Percentiles rank a stretch among this genome's conserved stretches.
Evolutionary conservation across 371 early-diverging fungal genomes (phyloP).

Genomic region (Paramicrosporidium saccamoebae): DNA sequence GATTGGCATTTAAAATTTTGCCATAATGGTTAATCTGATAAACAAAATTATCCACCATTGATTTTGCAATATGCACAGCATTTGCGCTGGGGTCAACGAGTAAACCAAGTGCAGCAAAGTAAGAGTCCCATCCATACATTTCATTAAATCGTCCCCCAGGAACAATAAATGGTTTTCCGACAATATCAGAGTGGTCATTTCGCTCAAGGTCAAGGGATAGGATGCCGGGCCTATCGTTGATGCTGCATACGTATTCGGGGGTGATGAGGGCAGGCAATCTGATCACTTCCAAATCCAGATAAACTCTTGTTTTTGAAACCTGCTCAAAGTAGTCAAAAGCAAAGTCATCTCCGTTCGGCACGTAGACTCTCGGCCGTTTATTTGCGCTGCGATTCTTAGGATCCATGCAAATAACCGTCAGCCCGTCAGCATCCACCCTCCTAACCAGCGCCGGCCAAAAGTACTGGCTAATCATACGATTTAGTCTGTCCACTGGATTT

Average conservation of each 20-base stretch:
- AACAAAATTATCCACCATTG: constrained; percentile 84
- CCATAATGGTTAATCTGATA: constrained; percentile 87
- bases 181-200: constrained; percentile 12
- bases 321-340: constrained; percentile 39
- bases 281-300: constrained; percentile 39
- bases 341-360: constrained; percentile 39
- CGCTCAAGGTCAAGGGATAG: constrained; percentile 31
- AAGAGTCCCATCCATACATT: constrained; percentile 94
- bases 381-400: constrained; percentile 62
- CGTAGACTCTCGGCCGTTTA: constrained; percentile 47
- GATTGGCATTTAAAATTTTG: constrained; percentile 86
- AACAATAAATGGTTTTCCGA: constrained; percentile 70
- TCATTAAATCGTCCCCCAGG: constrained; percentile 95
- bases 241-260: constrained; percentile 54
- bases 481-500: constrained; percentile 63
- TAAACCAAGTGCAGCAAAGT: constrained; percentile 68
- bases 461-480: constrained; percentile 51
- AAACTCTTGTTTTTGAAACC: constrained; percentile 20
- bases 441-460: constrained; percentile 85
- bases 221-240: constrained; percentile 61
- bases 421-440: constrained; percentile 57
- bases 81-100: constrained; percentile 51
- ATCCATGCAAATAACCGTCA: constrained; percentile 62
- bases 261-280: constrained; percentile 50
- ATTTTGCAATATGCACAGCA: constrained; percentile 35